Evolutionary conservation across 139 green algal species (phyloP), one percentile per base, ranked within the genome.

Genomic region (Coelastrella sp.): DNA sequence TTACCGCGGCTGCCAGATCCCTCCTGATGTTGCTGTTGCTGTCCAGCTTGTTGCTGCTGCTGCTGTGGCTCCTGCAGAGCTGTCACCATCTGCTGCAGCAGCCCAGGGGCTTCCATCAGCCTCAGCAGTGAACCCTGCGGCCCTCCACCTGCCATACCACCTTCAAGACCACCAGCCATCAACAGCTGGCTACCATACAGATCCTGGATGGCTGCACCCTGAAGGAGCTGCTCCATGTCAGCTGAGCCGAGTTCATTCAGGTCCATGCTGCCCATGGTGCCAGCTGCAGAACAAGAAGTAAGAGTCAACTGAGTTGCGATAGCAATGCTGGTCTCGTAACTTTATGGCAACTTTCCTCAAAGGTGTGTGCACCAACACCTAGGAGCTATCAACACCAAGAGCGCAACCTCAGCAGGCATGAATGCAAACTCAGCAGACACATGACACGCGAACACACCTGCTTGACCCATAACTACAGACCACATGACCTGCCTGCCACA

Each of bases 151-250:
- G 57, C 85, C 59, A 80, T 87, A 66, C 64, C 87, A 5, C 54
- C 61, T 5, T 80, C 87, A 17, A 71, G 57, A 14, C 54, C 78
- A 7, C 57, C 78, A 47, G 77, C 56, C 56, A 87, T 79, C 77
- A 91, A 75, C 65, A 81, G 78, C 57, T 83, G 85, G 73, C 75
- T 80, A 64, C 87, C 73, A 58, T 59, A 56, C n/a, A 91, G 78
- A 7, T 91, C 77, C 3, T 91, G 64, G 3, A 91, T 22, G 8
- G 32, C n/a, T 10, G 47, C 79, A 32, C 87, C 87, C n/a, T 86
- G 77, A 54, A 91, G 78, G 11, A 91, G 78, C 77, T 91, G 77
- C 77, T 91, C 87, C 87, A 91, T 91, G 54, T 91, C 87, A n/a
- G 87, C 73, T 17, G 76, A 87, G 56, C 79, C 79, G 2, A 91